These are phyloP conservation scores for Clarireedia paspali DNA, from an alignment of 2,329 filamentous ascomycete species.

Conservation along the genomic window DNA sequence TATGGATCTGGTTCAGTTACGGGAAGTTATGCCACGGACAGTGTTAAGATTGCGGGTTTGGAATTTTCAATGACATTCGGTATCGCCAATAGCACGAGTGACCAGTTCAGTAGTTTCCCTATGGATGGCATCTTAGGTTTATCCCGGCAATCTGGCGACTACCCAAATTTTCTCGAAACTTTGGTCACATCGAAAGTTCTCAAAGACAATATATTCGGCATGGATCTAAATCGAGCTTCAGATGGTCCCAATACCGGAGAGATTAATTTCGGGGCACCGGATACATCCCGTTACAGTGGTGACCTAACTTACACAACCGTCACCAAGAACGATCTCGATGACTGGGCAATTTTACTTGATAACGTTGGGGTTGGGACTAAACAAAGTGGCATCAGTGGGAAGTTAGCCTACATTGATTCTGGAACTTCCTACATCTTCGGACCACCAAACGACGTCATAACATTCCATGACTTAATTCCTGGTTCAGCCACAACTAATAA, in stretches of 20 bases:
- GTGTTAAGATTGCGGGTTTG: conserved; percentile 57
- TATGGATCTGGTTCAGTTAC: conserved; percentile 73
- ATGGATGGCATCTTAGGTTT: conserved; percentile 85
- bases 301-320: conserved; percentile 59
- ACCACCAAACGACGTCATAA: conserved; percentile 56
- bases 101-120: conserved; percentile 69
- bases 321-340: conserved; percentile 36
- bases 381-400: conserved; percentile 38
- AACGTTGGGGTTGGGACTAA: conserved; percentile 56
- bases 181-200: conserved; percentile 51
- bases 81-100: conserved; percentile 60
- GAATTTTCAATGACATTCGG: conserved; percentile 62
- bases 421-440: conserved; percentile 76
- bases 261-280: conserved; percentile 66
- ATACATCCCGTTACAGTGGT: conserved; percentile 59
- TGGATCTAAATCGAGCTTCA: conserved; percentile 59
- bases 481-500: conserved; percentile 45
- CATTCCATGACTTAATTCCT: conserved; percentile 60
- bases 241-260: conserved; percentile 66
- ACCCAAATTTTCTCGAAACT: conserved; percentile 60
- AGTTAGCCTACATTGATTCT: conserved; percentile 70
- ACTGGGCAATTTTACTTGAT: conserved; percentile 68
- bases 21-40: conserved; percentile 60
- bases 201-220: conserved; percentile 58
- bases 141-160: conserved; percentile 48